Conservation (phyloP, 2,329 filamentous ascomycete genomes). For the Juglanconis oblonga region DNA sequence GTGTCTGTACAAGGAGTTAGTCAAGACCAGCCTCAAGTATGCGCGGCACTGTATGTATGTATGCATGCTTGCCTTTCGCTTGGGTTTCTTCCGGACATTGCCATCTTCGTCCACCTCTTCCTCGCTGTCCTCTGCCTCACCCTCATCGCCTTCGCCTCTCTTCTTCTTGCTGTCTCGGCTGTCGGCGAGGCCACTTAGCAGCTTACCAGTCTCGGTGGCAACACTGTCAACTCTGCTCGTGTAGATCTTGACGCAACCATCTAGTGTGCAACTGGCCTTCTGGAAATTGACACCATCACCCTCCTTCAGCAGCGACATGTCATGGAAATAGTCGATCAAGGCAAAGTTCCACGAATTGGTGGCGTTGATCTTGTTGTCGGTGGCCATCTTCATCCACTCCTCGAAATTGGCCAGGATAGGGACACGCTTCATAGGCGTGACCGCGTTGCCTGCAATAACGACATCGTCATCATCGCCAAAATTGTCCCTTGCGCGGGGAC, state of each 20-base stretch:
- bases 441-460: slow-evolving; percentile 68
- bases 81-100: slow-evolving; percentile 39
- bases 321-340: slow-evolving; percentile 99
- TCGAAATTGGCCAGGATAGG: slow-evolving; percentile 97
- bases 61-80: slow-evolving; percentile 46
- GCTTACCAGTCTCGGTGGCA: slow-evolving; percentile 92
- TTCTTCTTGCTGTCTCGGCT: slow-evolving; percentile 76
- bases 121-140: slow-evolving; percentile 65
- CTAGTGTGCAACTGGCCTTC: slow-evolving; percentile 93
- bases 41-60: slow-evolving; percentile 22
- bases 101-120: slow-evolving; percentile 62
- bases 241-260: slow-evolving; percentile 99
- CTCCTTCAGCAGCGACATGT: slow-evolving; percentile 96
- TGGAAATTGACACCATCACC: slow-evolving; percentile 98
- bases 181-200: slow-evolving; percentile 89
- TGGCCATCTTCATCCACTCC: slow-evolving; percentile 99
- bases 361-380: slow-evolving; percentile 98
- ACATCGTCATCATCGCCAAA: slow-evolving; percentile 53
- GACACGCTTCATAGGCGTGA: slow-evolving; percentile 94
- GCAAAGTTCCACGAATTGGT: slow-evolving; percentile 99
- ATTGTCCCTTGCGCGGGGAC: slow-evolving; percentile 30
- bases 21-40: slow-evolving; percentile 7
- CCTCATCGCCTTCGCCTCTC: slow-evolving; percentile 59
- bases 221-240: slow-evolving; percentile 98
- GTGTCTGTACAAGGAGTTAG: slow-evolving; percentile 40